Percentiles rank a stretch among this genome's conserved stretches.
Evolutionary conservation across 352 stramenopile genomes (phyloP).

Genomic region (Pythium coloratum): DNA sequence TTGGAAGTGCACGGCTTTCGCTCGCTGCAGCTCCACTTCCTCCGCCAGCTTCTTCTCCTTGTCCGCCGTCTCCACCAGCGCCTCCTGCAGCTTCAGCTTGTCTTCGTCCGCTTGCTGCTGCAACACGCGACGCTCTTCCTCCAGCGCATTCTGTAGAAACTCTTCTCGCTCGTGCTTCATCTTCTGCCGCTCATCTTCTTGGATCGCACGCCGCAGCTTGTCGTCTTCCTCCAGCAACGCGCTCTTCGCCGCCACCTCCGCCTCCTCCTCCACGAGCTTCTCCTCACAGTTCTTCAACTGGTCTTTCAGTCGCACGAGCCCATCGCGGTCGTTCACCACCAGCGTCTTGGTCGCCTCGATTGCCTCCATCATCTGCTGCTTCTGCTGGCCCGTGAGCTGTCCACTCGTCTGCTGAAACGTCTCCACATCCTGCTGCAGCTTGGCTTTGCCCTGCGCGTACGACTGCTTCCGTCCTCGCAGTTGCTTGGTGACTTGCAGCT

Average conservation of each 20-base stretch:
- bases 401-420: slow-evolving; percentile 64
- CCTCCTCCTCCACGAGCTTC: slow-evolving; percentile 69
- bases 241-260: slow-evolving; percentile 68
- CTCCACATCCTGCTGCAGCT: slow-evolving; percentile 74
- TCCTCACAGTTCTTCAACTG: slow-evolving; percentile 63
- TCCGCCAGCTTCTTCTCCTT: slow-evolving; percentile 81
- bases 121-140: slow-evolving; percentile 60
- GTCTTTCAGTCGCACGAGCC: slow-evolving; percentile 54
- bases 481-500: slow-evolving; percentile 70
- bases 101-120: slow-evolving; percentile 61
- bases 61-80: slow-evolving; percentile 52
- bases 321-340: slow-evolving; percentile 64
- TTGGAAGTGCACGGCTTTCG: slow-evolving; percentile 46
- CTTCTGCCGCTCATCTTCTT: slow-evolving; percentile 82
- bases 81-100: slow-evolving; percentile 48
- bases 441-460: slow-evolving; percentile 68
- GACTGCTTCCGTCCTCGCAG: slow-evolving; percentile 74
- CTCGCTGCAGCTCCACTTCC: slow-evolving; percentile 67
- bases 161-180: slow-evolving; percentile 70
- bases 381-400: slow-evolving; percentile 41
- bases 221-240: slow-evolving; percentile 79
- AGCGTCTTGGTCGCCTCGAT: slow-evolving; percentile 61
- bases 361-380: slow-evolving; percentile 57
- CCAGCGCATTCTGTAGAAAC: slow-evolving; percentile 61
- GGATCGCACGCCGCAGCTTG: slow-evolving; percentile 69